Base-by-base conservation (phyloP, 805 yeast genomes). In the Saccharomycopsis sp. region DNA sequence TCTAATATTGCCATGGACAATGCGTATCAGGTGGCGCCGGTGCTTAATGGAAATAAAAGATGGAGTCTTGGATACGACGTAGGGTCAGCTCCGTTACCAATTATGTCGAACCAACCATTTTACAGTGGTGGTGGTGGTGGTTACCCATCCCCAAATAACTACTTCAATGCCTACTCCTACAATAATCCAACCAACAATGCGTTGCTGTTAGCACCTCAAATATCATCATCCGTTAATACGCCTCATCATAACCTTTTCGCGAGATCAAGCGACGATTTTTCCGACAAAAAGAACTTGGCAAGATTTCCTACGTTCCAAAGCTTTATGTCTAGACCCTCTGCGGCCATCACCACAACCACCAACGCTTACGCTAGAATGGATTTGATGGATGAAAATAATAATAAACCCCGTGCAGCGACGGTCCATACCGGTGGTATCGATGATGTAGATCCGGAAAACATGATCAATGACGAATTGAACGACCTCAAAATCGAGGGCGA, bases 271-370 rank as follows among this genome's bases (percentile, higher is more conserved):
- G 14, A 47, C 42, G 23, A 64, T 57, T 12, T 12, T 29, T 12
- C 38, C 38, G 12, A 29, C 12, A 29, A 12, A 29, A 29, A 12
- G 38, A 42, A 63, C 60, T 20, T 62, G 65, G 22, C 56, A n/a
- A 52, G 42, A 9, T 51, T 59, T n/a, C 62, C 62, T 3, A 15
- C 34, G 9, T 34, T 59, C 8, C 55, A 54, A 25, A 35, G 20
- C 2, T 54, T 51, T 25, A 59, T 68, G 3, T 56, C 62, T 47
- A 69, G 70, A 0, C 73, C 72, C 19, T 69, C 72, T 2, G 63
- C 64, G 54, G 72, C 73, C 3, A 69, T 71, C 1, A 68, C 69
- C 15, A 70, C 70, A 8, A 63, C 72, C 2, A 65, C 70, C 1
- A 63, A 66, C 44, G 65, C 70, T 9, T 71, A 69, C 52, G 73